Base-by-base conservation (phyloP, 2,329 filamentous ascomycete species). In the Neofusicoccum laricinum region DNA sequence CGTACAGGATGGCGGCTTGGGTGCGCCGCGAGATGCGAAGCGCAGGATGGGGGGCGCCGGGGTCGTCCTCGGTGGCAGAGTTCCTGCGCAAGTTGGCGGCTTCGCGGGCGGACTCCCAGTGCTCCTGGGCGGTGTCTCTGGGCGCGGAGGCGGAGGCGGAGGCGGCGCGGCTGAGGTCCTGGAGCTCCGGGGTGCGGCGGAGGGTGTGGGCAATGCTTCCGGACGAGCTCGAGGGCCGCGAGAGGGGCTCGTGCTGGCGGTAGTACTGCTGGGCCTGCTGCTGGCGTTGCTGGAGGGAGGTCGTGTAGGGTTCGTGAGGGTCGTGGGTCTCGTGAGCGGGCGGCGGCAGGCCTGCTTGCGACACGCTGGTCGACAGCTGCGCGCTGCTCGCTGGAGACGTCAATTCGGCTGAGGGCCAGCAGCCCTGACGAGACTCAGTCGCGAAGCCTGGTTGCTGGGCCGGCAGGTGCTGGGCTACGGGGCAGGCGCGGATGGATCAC, bases 1-100 rank as follows among this genome's bases (percentile, higher is more conserved):
- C 88, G 82, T 91, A 98, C 71, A 96, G 89, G 75, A 99, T 93
- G 41, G 95, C 94, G 76, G 90, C 91, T 68, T 92, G 91, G 51
- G 92, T 97, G 68, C 91, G 88, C 70, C 87, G 89, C 53, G 93
- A 97, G 76, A 97, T 89, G 72, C 87, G 88, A 71, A 77, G 85
- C 76, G 85, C 85, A 75, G 79, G 85, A 79, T 75, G 85, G 73
- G 73, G 82, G 70, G 73, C 77, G 65, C 21, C 67, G 70, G 57
- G 70, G 72, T 69, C 66, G 70, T 69, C 69, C 68, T 72, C 66
- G 65, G 73, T 68, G 67, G 73, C 69, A 65, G 70, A 72, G 70
- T 67, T 73, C 71, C 61, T 73, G 73, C 65, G 73, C 71, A 25
- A 69, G 72, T 66, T 65, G 69, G 65, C 72, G 59, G 65, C 71